phyloP scores from a whole-genome alignment of 2,329 filamentous ascomycete species.

The Botrytis hyacinthi region DNA sequence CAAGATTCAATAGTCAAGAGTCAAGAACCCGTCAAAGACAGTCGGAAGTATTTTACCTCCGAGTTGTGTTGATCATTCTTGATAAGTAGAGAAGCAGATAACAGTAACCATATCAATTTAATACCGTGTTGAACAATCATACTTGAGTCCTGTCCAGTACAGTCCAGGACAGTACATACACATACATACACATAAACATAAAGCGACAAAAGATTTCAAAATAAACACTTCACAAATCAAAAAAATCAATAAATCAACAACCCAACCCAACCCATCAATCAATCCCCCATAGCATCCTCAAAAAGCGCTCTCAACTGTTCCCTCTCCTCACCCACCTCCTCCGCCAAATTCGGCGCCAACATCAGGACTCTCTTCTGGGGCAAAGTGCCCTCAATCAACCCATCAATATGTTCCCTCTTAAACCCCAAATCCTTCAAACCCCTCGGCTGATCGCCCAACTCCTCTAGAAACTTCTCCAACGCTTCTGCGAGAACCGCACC shows the following conservation, averaged over 20 bases:
- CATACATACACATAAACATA: neutral
- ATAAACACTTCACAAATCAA: too few species aligned
- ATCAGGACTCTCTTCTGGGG: slow-evolving; percentile 88
- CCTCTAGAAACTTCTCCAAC: slow-evolving; percentile 73
- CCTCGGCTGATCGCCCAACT: slow-evolving; percentile 84
- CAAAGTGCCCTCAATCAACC: slow-evolving; percentile 88
- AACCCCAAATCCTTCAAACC: slow-evolving; percentile 86
- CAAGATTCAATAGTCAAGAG: too few species aligned
- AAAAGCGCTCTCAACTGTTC: slow-evolving; percentile 70
- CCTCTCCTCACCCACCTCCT: slow-evolving; percentile 66
- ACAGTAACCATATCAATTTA: too few species aligned
- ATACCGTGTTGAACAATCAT: too few species aligned
- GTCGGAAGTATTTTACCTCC: too few species aligned
- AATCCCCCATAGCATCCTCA: slow-evolving; percentile 53
- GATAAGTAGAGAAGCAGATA: too few species aligned
- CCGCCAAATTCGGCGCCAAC: slow-evolving; percentile 78
- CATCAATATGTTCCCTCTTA: slow-evolving; percentile 69
- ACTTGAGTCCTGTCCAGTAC: neutral
- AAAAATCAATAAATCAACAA: neutral
- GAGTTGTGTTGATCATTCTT: too few species aligned
- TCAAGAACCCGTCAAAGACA: too few species aligned
- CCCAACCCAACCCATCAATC: neutral
- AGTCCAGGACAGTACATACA: too few species aligned
- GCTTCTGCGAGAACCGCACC: slow-evolving; percentile 87
- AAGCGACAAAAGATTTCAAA: neutral